Evolutionary conservation across 768 basidiomycete species (phyloP), one percentile per base, ranked within the genome.

Genomic region (Tylopilus sp.): DNA sequence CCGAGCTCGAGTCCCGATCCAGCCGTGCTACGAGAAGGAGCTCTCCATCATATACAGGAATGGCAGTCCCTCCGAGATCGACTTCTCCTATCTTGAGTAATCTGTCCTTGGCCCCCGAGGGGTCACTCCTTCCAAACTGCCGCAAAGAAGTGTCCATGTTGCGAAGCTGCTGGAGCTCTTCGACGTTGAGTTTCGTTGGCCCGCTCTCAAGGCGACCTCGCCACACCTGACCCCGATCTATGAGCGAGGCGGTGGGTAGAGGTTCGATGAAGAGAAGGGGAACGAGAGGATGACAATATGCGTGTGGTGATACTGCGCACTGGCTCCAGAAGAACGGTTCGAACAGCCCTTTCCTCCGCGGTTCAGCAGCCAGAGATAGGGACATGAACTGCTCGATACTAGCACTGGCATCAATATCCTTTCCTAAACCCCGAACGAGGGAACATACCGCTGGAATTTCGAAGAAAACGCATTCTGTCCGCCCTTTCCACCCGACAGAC

Each of bases 301-400:
- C 59, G 21, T 71, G 68, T 0, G 74, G 63, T 34, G 74, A 66
- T 3, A 72, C 66, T 24, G 66, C 61, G 13, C 74, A 55, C 40
- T 78, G 77, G 6, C 76, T 72, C 88, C 88, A 92, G 69, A 85
- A 89, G 58, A 85, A 81, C 0, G 88, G 87, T 57, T 89, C 87
- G 51, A 88, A 91, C 2, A 86, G 69, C 9, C 87, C 86, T 64
- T 79, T 84, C n/a, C 84, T 76, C 21, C 84, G 79, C 8, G 88
- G 83, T 60, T 92, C 90, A 16, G 85, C 82, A 34, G 86, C 82
- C 30, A 89, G 67, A 3, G 90, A 92, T 19, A 89, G 74, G 0
- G 86, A 82, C 80, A 85, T 86, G 61, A 89, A 91, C 55, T 88
- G 86, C 24, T 88, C 88, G 55, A 87, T 72, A 9, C 86, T 89